A percentile compares a stretch with the other conserved stretches of the same genome.
These are phyloP conservation scores for Kokia cookei DNA, from an alignment of 441 rosid genomes.

Conservation along the genomic window DNA sequence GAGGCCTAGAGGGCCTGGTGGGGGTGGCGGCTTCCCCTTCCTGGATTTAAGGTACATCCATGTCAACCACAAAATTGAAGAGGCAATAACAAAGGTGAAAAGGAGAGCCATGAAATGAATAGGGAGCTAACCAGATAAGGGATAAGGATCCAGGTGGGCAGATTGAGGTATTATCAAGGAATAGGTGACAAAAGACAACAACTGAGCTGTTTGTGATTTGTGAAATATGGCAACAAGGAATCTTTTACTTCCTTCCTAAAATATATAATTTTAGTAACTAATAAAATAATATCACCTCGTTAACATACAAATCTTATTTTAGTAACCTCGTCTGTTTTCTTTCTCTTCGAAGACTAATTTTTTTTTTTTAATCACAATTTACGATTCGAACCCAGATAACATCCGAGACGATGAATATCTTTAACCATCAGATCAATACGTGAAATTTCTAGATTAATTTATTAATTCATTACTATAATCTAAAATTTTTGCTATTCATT, in stretches of 20 bases:
- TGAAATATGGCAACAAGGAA: not conserved
- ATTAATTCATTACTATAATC: no score
- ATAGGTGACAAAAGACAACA: not conserved
- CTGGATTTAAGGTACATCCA: constrained; percentile 8
- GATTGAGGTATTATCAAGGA: not conserved
- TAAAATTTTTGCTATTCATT: no score
- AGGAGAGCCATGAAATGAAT: not conserved
- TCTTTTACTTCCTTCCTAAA: not conserved
- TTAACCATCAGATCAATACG: no score
- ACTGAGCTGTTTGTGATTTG: not conserved
- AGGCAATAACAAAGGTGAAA: not conserved
- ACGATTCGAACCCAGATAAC: no score
- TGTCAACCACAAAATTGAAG: constrained; percentile 23
- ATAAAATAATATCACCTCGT: no score
- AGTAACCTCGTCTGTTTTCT: no score
- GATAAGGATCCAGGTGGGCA: not conserved
- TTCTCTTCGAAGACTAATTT: no score
- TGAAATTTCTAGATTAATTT: no score
- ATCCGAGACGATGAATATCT: no score
- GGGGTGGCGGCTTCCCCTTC: constrained; percentile 7
- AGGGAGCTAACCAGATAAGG: not conserved
- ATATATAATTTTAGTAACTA: no score
- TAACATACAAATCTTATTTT: no score
- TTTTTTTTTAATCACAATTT: no score
- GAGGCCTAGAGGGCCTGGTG: constrained; percentile 53